Base-by-base conservation (phyloP, 176 grass and related monocot species). In the Tillandsia leiboldiana region DNA sequence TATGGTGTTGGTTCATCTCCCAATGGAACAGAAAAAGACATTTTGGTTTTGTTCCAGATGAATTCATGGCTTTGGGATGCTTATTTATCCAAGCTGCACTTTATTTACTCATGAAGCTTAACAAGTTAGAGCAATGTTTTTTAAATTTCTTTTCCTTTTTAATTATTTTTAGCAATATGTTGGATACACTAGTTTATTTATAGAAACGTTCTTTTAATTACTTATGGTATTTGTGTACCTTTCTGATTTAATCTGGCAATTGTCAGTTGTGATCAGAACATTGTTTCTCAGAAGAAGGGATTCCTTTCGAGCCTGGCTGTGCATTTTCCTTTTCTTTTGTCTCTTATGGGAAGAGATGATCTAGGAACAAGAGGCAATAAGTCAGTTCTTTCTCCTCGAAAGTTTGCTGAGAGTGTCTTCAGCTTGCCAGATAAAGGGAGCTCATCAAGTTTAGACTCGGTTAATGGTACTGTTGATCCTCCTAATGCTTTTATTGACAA, bases 261-360 rank as follows among this genome's bases (percentile, higher is more conserved):
- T 18, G 20, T 59, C 24, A 80, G 63, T 48, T 64, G 51, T 79
- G 77, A 72, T 63, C 76, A 72, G 75, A 86, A 68, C 51, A 48
- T 57, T 79, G 51, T 74, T 58, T 77, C 72, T 8, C 78, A 67
- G 48, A 85, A 92, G 57, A 85, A 79, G 53, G 77, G 84, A 7
- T 81, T 97, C 70, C 82, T 92, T 72, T 85, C 81, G 53, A 86
- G 65, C 70, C 65, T 92, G 59, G 82, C 84, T 53, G 73, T 57
- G 18, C 79, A 59, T 74, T 78, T 92, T 81, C 94, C 79, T 62
- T 87, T 97, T 78, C 70, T 92, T 57, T 83, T 84, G 50, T 87
- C 83, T 71, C 64, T 97, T 76, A 77, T 90, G 64, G 70, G 81
- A 77, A 73, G 79, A 75, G 81, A 82, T 75, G 71, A 76, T 53